phyloP scores from a whole-genome alignment of 495 filamentous ascomycete genomes.

The Aspergillus baeticus region DNA sequence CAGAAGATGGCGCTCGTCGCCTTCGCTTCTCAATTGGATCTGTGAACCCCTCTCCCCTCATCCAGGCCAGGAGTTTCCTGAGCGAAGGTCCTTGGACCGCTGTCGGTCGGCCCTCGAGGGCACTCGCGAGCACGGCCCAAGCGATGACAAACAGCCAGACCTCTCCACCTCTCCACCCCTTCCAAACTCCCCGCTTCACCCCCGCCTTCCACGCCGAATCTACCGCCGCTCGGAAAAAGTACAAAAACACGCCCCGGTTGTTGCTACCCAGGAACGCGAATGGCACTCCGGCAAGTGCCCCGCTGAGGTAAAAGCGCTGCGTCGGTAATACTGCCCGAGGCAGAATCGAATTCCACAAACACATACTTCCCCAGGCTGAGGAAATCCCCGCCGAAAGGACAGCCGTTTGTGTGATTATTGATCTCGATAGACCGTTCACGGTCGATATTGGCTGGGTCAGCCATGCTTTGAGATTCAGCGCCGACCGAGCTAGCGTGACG shows the following conservation, averaged over 20 bases:
- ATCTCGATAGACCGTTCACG: conserved; percentile 58
- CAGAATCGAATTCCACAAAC: conserved; percentile 76
- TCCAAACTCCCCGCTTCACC: conserved; percentile 80
- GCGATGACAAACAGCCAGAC: conserved; percentile 76
- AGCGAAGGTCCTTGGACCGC: conserved; percentile 66
- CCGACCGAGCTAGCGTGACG: conserved; percentile 64
- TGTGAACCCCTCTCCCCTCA: conserved; percentile 68
- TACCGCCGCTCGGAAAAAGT: conserved; percentile 68
- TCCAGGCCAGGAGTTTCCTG: conserved; percentile 70
- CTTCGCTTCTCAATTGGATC: conserved; percentile 42
- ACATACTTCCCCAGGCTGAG: conserved; percentile 83
- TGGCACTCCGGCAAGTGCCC: conserved; percentile 72
- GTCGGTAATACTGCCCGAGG: conserved; percentile 74
- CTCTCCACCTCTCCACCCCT: conserved; percentile 75
- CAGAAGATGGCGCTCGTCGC: conserved; percentile 15
- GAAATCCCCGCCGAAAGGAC: conserved; percentile 77
- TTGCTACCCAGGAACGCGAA: conserved; percentile 71
- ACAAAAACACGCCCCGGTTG: conserved; percentile 65
- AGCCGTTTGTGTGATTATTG: conserved; percentile 65
- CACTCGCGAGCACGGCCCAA: conserved; percentile 71
- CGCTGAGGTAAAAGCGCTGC: conserved; percentile 83
- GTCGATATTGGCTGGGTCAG: conserved; percentile 63
- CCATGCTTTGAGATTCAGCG: conserved; percentile 64
- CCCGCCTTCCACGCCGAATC: conserved; percentile 89
- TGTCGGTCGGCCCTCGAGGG: conserved; percentile 69